Evolutionary conservation across 441 rosid genomes (phyloP), one percentile per base, ranked within the genome.

Genomic region (Mallotus japonicus): DNA sequence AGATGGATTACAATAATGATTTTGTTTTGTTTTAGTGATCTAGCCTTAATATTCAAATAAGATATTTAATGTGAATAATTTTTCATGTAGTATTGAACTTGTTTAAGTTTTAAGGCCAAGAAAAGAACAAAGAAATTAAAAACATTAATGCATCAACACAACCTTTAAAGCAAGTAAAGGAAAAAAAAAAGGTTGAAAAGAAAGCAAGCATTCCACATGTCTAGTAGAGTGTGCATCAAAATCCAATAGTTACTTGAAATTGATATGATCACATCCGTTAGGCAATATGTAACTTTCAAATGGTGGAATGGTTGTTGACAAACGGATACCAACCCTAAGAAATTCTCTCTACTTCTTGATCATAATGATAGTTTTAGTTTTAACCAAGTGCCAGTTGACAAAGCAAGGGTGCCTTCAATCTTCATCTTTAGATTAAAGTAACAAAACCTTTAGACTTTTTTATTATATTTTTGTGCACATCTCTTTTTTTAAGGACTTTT

Each of bases 321-420:
- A 79, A 83, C 83, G 78, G 85, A 82, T 76, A 74, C 83, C 90
- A 72, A 82, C 72, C 68, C n/a, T 49, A n/a, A 34, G 13, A n/a
- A n/a, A 57, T 11, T 56, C 16, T 13, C 17, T 13, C 12, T 11
- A 32, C 2, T 55, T 1, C 40, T 46, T 44, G 28, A 65, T 47
- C 71, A 65, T 69, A 32, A 75, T 75, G 57, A 67, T 54, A 44
- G 28, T 72, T 55, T 64, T 54, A 44, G 28, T 72, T 55, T 64
- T 78, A 78, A 80, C 81, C 77, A 62, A 64, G 73, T 70, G 49
- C 47, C 44, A 12, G 17, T 24, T 0, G 10, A 44, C 2, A 42
- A 3, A 42, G 3, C 0, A 44, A 7, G 10, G 9, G 11, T 44
- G 49, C 12, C 49, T 44, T 24, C 69, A 50, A 50, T 50, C 55